phyloP scores from a whole-genome alignment of 2,329 filamentous ascomycete genomes.

The Sphaerulina vaccinii region DNA sequence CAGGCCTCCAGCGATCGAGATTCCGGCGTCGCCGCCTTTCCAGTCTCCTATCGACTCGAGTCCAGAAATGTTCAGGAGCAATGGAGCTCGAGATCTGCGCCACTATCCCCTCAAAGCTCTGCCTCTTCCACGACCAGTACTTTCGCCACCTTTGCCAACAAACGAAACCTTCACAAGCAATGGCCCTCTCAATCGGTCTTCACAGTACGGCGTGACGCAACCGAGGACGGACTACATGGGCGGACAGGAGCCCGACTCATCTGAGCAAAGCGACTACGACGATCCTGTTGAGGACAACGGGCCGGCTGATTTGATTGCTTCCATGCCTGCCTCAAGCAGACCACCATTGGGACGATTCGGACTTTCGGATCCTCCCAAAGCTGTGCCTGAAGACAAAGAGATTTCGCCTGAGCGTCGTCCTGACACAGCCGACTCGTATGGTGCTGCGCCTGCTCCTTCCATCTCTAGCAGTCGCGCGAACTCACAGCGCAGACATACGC shows the following conservation, averaged over 20 bases:
- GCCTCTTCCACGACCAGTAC: slow-evolving; percentile 34
- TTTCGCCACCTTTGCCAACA: slow-evolving; percentile 33
- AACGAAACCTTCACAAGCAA: slow-evolving; percentile 24
- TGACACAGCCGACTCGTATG: slow-evolving; percentile 34
- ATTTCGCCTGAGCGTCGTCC: slow-evolving; percentile 37
- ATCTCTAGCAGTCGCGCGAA: slow-evolving; percentile 33
- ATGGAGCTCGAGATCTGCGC: slow-evolving; percentile 29
- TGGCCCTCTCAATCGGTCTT: slow-evolving; percentile 37
- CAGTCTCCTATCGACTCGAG: slow-evolving; percentile 31
- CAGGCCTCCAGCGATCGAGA: slow-evolving; percentile 18
- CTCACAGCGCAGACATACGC: slow-evolving; percentile 25
- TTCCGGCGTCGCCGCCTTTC: slow-evolving; percentile 28
- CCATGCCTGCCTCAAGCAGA: slow-evolving; percentile 28
- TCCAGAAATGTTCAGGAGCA: slow-evolving; percentile 26
- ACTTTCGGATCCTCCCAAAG: slow-evolving; percentile 35
- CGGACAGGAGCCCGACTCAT: slow-evolving; percentile 20
- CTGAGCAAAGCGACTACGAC: slow-evolving; percentile 32
- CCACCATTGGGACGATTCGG: slow-evolving; percentile 34
- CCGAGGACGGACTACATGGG: slow-evolving; percentile 26
- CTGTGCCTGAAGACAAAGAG: slow-evolving; percentile 37
- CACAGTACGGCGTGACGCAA: slow-evolving; percentile 37
- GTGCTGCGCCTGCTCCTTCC: slow-evolving; percentile 35
- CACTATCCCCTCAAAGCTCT: slow-evolving; percentile 36
- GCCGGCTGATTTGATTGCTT: slow-evolving; percentile 30
- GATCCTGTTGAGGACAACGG: slow-evolving; percentile 28